A percentile compares a stretch with the other conserved stretches of the same genome.
Evolutionary conservation across 1,139 yeast genomes (phyloP).

Genomic region (Lodderomyces elongisporus): DNA sequence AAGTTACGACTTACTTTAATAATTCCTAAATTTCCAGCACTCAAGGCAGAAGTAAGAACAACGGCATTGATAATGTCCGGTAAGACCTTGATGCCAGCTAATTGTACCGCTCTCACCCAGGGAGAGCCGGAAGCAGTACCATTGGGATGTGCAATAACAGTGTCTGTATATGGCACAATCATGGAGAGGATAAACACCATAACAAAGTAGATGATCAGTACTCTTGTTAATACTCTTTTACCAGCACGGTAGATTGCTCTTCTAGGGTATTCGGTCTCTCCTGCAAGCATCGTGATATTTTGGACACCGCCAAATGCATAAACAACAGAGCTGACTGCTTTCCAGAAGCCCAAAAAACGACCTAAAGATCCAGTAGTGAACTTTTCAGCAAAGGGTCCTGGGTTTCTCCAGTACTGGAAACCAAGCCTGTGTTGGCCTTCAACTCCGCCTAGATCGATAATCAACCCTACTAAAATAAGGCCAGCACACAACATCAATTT

Average conservation of each 20-base stretch:
- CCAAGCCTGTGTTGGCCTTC: constrained; percentile 67
- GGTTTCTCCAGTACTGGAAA: constrained; percentile 57
- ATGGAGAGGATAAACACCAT: constrained; percentile 47
- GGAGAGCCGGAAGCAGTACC: constrained; percentile 47
- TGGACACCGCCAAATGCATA: constrained; percentile 39
- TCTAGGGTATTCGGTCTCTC: constrained; percentile 44
- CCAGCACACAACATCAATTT: constrained; percentile 39
- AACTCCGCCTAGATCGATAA: constrained; percentile 46
- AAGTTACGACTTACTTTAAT: constrained; percentile 68
- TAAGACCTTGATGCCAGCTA: constrained; percentile 56
- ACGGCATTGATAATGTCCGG: constrained; percentile 67
- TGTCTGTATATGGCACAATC: constrained; percentile 33
- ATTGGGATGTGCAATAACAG: constrained; percentile 24
- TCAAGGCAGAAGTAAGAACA: constrained; percentile 61
- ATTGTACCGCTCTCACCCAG: constrained; percentile 47
- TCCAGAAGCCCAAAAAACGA: constrained; percentile 35
- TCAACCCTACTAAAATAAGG: constrained; percentile 39
- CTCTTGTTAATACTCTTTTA: constrained; percentile 41
- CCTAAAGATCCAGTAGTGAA: constrained; percentile 60
- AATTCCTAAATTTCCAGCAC: constrained; percentile 70
- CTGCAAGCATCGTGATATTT: constrained; percentile 58
- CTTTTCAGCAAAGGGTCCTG: constrained; percentile 43
- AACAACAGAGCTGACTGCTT: constrained; percentile 37
- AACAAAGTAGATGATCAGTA: constrained; percentile 42
- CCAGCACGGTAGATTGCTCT: constrained; percentile 44